phyloP scores from a whole-genome alignment of 1,284 basidiomycete genomes.

The Hortiboletus rubellus region DNA sequence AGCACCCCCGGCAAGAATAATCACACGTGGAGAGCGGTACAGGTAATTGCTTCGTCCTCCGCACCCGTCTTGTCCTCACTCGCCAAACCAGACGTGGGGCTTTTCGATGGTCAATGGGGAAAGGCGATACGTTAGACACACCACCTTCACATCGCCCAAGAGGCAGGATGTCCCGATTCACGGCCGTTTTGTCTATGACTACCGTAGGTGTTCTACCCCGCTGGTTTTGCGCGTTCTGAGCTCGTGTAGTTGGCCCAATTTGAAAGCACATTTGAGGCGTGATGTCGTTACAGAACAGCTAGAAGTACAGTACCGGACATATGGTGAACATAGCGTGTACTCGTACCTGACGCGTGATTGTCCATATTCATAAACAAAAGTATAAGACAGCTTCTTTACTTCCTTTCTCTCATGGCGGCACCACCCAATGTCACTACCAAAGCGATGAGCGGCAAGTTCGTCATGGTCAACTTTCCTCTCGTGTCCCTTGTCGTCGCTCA shows the following conservation, averaged over 20 bases:
- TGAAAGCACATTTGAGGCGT: not conserved
- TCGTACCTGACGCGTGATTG: no score
- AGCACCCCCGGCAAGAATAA: constrained; percentile 56
- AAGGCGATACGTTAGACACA: constrained; percentile 59
- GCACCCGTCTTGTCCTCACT: constrained; percentile 4
- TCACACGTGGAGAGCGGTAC: constrained; percentile 53
- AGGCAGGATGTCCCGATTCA: constrained; percentile 53
- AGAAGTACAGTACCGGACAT: no score
- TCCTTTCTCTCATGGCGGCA: constrained; percentile 37
- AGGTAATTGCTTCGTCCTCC: constrained; percentile 39
- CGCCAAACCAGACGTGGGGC: constrained; percentile 60
- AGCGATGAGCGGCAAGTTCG: constrained; percentile 44
- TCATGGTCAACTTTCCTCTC: constrained; percentile 37
- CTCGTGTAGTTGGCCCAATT: constrained; percentile 9
- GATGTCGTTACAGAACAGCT: no score
- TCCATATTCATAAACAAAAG: no score
- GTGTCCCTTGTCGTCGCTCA: not conserved
- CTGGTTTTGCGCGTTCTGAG: constrained; percentile 13
- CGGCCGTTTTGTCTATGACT: constrained; percentile 66
- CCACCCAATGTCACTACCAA: constrained; percentile 47
- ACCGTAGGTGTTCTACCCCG: constrained; percentile 40
- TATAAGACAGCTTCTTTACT: no score
- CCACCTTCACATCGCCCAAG: constrained; percentile 64
- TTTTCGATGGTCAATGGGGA: constrained; percentile 59
- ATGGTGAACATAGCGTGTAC: no score